Conservation (phyloP, 2,329 filamentous ascomycete species). For the Cytospora piceae region DNA sequence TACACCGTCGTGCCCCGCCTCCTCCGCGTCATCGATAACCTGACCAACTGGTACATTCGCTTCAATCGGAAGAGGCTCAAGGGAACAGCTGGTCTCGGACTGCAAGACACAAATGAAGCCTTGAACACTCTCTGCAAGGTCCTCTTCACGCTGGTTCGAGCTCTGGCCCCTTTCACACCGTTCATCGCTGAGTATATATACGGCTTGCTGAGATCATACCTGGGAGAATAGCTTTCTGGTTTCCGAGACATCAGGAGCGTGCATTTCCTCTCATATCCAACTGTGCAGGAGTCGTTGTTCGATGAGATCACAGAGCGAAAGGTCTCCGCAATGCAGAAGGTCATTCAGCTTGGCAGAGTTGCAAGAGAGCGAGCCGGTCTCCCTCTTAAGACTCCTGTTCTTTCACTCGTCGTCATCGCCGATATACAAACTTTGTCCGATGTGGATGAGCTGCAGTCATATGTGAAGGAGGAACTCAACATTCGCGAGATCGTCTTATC, state of each 20-base stretch:
- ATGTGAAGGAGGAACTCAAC: constrained; percentile 90
- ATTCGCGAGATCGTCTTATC: constrained; percentile 82
- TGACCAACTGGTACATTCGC: constrained; percentile 97
- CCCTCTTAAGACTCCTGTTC: constrained; percentile 86
- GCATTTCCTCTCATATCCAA: constrained; percentile 89
- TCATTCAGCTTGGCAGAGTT: constrained; percentile 87
- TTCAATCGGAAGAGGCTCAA: constrained; percentile 91
- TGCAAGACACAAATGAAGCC: constrained; percentile 85
- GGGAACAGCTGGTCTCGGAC: constrained; percentile 79
- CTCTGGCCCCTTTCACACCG: constrained; percentile 89
- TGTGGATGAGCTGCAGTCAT: constrained; percentile 78
- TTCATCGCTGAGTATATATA: constrained; percentile 97
- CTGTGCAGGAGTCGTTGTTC: constrained; percentile 85
- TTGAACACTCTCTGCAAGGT: constrained; percentile 94
- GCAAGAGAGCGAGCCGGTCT: constrained; percentile 84
- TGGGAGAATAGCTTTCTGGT: constrained; percentile 68
- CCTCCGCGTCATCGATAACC: constrained; percentile 84
- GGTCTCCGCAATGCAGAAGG: constrained; percentile 88
- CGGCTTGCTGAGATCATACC: constrained; percentile 76
- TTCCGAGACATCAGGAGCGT: constrained; percentile 77
- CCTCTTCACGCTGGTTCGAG: constrained; percentile 82
- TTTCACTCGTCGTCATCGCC: constrained; percentile 83
- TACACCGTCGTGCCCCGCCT: constrained; percentile 91
- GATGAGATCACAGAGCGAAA: constrained; percentile 82
- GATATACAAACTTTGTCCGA: constrained; percentile 84